These are phyloP conservation scores for Maudiozyma humilis DNA, from an alignment of 1,139 yeast genomes.

Conservation along the genomic window DNA sequence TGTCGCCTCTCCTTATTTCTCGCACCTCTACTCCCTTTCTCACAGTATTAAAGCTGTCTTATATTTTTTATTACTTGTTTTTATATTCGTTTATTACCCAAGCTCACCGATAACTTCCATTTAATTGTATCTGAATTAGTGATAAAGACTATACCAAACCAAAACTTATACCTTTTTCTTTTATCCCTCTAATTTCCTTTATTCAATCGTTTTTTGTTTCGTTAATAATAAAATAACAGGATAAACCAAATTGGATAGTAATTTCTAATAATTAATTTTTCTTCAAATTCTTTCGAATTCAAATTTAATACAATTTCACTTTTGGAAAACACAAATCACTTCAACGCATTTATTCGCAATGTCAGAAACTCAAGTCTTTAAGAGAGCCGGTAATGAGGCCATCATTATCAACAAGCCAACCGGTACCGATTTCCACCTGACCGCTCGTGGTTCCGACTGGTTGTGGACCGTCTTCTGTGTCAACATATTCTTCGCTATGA, in stretches of 20 bases:
- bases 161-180: not conserved
- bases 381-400: constrained; percentile 23
- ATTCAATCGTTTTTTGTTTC: not conserved
- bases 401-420: constrained; percentile 15
- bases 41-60: not conserved
- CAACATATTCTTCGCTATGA: constrained; percentile 8
- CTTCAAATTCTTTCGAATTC: not conserved
- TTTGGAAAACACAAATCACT: not conserved
- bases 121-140: constrained; percentile 4
- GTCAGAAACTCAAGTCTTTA: constrained; percentile 9
- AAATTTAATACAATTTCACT: constrained; percentile 3
- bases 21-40: not conserved
- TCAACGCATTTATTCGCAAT: constrained; percentile 1
- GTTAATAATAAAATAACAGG: not conserved
- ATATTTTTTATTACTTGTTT: not conserved
- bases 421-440: constrained; percentile 20
- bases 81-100: not conserved
- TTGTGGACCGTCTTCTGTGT: constrained; percentile 37
- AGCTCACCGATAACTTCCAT: constrained; percentile 1
- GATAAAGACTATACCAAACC: not conserved
- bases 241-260: not conserved
- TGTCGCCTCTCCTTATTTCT: not conserved
- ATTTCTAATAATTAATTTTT: constrained; percentile 3
- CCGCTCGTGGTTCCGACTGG: constrained; percentile 22
- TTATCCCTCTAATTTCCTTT: not conserved